A percentile compares a stretch with the other conserved stretches of the same genome.
phyloP scores from a whole-genome alignment of 306 rosid genomes.

The Sindora glabra region DNA sequence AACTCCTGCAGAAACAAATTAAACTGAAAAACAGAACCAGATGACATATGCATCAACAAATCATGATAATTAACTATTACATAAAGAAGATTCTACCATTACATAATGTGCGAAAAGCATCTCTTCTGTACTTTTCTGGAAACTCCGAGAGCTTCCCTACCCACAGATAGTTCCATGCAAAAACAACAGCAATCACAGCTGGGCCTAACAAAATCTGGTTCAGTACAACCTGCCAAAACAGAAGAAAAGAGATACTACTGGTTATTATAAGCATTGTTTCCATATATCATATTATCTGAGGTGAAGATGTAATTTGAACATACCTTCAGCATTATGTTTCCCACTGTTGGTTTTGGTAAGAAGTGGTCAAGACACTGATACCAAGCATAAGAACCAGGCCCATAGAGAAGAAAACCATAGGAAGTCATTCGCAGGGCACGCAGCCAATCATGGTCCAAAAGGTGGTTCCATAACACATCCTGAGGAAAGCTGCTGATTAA shows the following conservation, averaged over 20 bases:
- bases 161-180: constrained; percentile 95
- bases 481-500: constrained; percentile 20
- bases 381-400: constrained; percentile 97
- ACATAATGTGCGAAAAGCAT: constrained; percentile 72
- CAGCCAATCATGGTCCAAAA: constrained; percentile 75
- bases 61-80: constrained; percentile 1
- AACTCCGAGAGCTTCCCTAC: constrained; percentile 66
- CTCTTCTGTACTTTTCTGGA: constrained; percentile 70
- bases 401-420: constrained; percentile 81
- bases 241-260: neutral
- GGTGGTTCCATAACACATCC: constrained; percentile 45
- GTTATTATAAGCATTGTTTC: neutral
- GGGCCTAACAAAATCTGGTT: constrained; percentile 95
- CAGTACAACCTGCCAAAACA: constrained; percentile 56
- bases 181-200: constrained; percentile 72
- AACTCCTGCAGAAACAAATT: constrained; percentile 58
- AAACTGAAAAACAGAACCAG: neutral
- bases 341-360: constrained; percentile 50
- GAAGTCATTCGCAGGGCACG: constrained; percentile 88
- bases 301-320: neutral
- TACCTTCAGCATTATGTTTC: constrained; percentile 74
- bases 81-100: constrained; percentile 37
- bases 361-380: constrained; percentile 66
- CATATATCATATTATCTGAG: neutral
- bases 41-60: constrained; percentile 7